phyloP scores from a whole-genome alignment of 2,329 filamentous ascomycete species.

The Scedosporium apiospermum region DNA sequence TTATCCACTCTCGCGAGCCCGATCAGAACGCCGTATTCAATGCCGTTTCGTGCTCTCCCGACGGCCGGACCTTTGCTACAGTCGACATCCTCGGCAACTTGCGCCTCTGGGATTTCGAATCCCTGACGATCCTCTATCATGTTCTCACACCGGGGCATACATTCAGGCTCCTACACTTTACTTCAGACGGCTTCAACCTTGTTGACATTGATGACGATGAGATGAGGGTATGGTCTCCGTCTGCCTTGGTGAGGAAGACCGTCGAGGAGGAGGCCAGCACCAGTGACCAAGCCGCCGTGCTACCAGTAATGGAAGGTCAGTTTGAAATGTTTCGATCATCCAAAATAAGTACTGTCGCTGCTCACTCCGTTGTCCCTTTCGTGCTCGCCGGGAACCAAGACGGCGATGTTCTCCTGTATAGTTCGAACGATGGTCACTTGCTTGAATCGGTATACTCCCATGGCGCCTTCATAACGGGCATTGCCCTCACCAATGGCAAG shows the following conservation, averaged over 20 bases:
- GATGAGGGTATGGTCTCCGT: conserved; percentile 16
- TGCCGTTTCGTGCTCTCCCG: conserved; percentile 7
- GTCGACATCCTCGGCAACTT: conserved; percentile 10
- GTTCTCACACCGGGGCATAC: conserved; percentile 9
- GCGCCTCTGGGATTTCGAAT: conserved; percentile 16
- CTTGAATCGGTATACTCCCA: no score
- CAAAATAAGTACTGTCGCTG: background rate
- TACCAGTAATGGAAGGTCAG: background rate
- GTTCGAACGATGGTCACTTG: no score
- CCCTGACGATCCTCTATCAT: conserved; percentile 12
- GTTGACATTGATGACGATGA: conserved; percentile 13
- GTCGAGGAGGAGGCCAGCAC: conserved; percentile 13
- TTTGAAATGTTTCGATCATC: background rate
- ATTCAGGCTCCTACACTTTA: conserved; percentile 13
- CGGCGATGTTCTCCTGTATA: background rate
- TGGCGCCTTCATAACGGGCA: no score
- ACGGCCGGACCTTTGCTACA: conserved; percentile 14
- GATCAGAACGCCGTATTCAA: background rate
- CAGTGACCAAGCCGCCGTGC: conserved; percentile 7
- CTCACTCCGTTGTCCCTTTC: background rate
- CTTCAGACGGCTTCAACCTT: conserved; percentile 11
- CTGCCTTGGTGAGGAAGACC: conserved; percentile 12
- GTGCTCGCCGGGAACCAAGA: background rate
- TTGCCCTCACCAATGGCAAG: no score
- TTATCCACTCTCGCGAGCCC: background rate